phyloP scores from a whole-genome alignment of 495 filamentous ascomycete species.

The Aspergillus ostianus region DNA sequence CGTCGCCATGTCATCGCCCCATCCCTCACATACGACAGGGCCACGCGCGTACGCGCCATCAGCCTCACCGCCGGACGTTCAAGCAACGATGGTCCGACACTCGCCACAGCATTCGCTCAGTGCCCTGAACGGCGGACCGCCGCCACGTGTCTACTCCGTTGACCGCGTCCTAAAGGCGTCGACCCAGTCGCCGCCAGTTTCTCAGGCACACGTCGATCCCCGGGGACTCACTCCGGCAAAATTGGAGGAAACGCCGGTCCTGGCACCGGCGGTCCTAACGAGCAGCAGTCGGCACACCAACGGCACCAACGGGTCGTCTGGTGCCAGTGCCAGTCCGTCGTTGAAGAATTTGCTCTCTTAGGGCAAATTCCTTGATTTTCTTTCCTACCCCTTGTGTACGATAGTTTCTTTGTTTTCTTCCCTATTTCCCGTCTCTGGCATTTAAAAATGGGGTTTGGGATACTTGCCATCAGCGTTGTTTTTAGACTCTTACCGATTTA shows the following conservation, averaged over 20 bases:
- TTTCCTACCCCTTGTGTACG: neutral
- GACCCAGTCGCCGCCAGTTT: slow-evolving; percentile 38
- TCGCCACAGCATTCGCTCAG: slow-evolving; percentile 42
- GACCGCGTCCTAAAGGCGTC: slow-evolving; percentile 37
- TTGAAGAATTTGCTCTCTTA: slow-evolving; percentile 71
- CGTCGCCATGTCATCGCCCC: slow-evolving; percentile 40
- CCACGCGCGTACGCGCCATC: slow-evolving; percentile 46
- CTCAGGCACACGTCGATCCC: slow-evolving; percentile 35
- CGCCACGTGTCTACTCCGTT: slow-evolving; percentile 34
- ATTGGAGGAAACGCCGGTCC: slow-evolving; percentile 33
- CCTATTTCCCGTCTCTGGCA: slow-evolving; percentile 17
- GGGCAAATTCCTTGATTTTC: slow-evolving; percentile 4
- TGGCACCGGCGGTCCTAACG: slow-evolving; percentile 22
- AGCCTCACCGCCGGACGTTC: slow-evolving; percentile 44
- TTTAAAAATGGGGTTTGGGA: slow-evolving; percentile 25
- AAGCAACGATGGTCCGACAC: slow-evolving; percentile 41
- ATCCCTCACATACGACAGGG: slow-evolving; percentile 33
- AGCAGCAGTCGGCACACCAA: slow-evolving; percentile 35
- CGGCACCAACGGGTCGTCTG: slow-evolving; percentile 34
- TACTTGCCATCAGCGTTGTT: slow-evolving; percentile 19
- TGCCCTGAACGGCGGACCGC: slow-evolving; percentile 39
- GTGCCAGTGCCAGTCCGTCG: slow-evolving; percentile 73
- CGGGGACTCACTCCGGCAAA: slow-evolving; percentile 34
- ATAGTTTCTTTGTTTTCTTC: slow-evolving; percentile 18
- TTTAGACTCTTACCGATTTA: slow-evolving; percentile 17